Evolutionary conservation across 805 yeast species (phyloP).

Genomic region (Starmerella floricola): DNA sequence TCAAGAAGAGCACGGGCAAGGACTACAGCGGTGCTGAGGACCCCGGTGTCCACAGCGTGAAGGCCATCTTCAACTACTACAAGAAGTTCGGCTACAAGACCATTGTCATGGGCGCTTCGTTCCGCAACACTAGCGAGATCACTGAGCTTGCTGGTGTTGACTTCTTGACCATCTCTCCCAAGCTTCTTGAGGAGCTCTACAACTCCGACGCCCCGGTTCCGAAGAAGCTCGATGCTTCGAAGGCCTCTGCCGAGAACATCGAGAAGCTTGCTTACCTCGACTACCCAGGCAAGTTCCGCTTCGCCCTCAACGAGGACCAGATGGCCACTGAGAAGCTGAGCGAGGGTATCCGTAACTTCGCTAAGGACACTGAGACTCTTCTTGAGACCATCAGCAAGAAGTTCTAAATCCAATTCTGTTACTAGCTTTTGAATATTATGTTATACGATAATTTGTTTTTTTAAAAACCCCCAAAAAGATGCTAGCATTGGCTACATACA

Average conservation of each 20-base stretch:
- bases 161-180: slow-evolving; percentile 89
- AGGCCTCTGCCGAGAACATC: slow-evolving; percentile 43
- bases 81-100: slow-evolving; percentile 93
- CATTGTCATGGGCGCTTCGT: slow-evolving; percentile 99
- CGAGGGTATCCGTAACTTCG: slow-evolving; percentile 95
- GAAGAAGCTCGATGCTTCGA: slow-evolving; percentile 57
- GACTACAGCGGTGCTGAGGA: slow-evolving; percentile 67
- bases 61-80: slow-evolving; percentile 87
- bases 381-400: slow-evolving; percentile 16
- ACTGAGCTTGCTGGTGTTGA: slow-evolving; percentile 96
- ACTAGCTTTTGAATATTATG: neutral
- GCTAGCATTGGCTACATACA: no score
- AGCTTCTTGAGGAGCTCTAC: slow-evolving; percentile 73
- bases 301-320: slow-evolving; percentile 82
- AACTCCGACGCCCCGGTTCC: slow-evolving; percentile 73
- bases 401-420: no score
- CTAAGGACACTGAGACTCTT: slow-evolving; percentile 81
- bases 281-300: slow-evolving; percentile 85
- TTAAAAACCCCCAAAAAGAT: no score
- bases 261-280: slow-evolving; percentile 70
- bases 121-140: slow-evolving; percentile 94
- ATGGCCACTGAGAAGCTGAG: slow-evolving; percentile 97
- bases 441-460: no score
- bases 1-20: slow-evolving; percentile 87
- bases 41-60: slow-evolving; percentile 94